Evolutionary conservation across 257 asterid genomes (phyloP), one percentile per base, ranked within the genome.

Genomic region (Salvia miltiorrhiza): DNA sequence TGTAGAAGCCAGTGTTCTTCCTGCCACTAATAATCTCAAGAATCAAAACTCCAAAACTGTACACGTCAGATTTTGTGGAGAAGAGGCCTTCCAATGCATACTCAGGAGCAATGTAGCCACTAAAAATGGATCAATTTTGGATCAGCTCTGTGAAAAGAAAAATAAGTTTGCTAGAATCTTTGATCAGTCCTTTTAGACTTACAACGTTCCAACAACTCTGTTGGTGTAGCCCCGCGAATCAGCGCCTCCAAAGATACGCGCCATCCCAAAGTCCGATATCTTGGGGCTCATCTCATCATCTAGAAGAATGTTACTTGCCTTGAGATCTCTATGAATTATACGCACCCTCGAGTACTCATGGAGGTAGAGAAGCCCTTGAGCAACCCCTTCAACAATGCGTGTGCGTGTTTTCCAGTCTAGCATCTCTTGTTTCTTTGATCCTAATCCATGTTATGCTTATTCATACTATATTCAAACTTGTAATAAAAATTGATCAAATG

Each of bases 51-150:
- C 90, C 87, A 21, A 80, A 82, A 57, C 84, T 78, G 64, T 73
- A 84, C 35, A 84, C 87, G 32, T 81, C 87, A 0, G 89, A 79
- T 55, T 84, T 77, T 30, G 63, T 65, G 1, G 90, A 82, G 68
- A 68, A 82, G 24, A 72, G 47, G 0, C 90, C 90, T 30, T 69
- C 65, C 72, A 85, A 1, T 63, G 78, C 85, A 44, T 84, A 84
- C 71, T 84, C 87, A 7, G 85, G 89, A 59, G 87, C 78, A 76
- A 84, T 82, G 40, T 84, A 79, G 0, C 87, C 86, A 40, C 90
- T 85, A 35, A 35, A 33, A 35, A 35, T 35, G 35, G 10, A 33
- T 3, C 39, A 33, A 33, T 1, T 33, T 7, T 35, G 41, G 41
- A 35, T 35, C 41, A 35, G 41, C 41, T 35, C 4, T 1, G 4